Percentiles rank a stretch among this genome's conserved stretches.
Evolutionary conservation across 495 filamentous ascomycete genomes (phyloP).

Genomic region (Xylaria curta): DNA sequence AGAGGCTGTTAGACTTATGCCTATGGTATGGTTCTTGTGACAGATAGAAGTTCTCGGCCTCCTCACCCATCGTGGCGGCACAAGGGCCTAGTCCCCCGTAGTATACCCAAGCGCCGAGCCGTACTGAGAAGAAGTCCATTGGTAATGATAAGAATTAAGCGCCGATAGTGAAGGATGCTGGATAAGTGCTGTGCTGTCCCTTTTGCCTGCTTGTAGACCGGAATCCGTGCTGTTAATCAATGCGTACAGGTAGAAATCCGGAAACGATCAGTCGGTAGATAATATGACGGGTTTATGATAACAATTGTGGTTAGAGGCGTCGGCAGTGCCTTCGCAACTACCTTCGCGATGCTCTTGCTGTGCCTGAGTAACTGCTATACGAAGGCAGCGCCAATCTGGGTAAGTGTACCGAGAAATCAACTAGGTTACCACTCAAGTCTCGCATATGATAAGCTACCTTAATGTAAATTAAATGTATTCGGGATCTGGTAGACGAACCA

Average conservation of each 20-base stretch:
- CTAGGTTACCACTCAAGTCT: not conserved
- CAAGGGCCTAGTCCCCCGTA: not conserved
- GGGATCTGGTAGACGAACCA: not conserved
- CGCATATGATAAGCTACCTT: not conserved
- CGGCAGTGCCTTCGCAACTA: not conserved
- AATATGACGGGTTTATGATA: not conserved
- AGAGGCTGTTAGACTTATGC: not conserved
- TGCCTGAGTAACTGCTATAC: not conserved
- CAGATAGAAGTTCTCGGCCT: not conserved
- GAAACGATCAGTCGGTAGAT: not conserved
- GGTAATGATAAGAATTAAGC: not conserved
- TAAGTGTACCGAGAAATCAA: not conserved
- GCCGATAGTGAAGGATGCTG: not conserved
- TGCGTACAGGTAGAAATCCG: not conserved
- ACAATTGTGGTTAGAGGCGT: not conserved
- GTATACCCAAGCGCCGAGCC: not conserved
- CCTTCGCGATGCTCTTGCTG: not conserved
- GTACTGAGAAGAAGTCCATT: not conserved
- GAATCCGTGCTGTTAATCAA: not conserved
- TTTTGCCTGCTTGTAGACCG: not conserved
- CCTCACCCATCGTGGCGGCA: not conserved
- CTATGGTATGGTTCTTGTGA: not conserved
- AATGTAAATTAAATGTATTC: not conserved
- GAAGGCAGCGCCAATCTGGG: not conserved
- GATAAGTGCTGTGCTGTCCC: not conserved